These are phyloP conservation scores for Volvox africanus DNA, from an alignment of 139 green algal genomes.

Conservation along the genomic window DNA sequence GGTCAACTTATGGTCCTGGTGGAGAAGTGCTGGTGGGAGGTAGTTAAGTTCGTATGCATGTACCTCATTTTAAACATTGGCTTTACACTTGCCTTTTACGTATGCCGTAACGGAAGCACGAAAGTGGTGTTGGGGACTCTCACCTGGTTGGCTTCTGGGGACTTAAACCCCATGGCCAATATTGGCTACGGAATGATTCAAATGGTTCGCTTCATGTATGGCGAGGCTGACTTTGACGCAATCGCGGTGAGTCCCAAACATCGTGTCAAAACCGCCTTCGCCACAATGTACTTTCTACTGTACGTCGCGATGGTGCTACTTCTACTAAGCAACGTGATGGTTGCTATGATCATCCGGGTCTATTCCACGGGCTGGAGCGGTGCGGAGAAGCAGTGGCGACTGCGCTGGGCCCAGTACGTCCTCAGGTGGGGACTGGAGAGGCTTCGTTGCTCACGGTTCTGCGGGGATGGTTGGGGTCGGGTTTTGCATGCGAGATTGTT, in stretches of 20 bases:
- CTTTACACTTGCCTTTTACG: conserved; percentile 74
- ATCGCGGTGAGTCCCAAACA: conserved; percentile 38
- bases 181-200: conserved; percentile 49
- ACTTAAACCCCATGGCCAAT: conserved; percentile 19
- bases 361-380: background rate
- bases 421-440: conserved; percentile 26
- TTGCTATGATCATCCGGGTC: conserved; percentile 47
- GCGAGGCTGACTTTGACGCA: conserved; percentile 59
- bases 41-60: conserved; percentile 61
- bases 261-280: conserved; percentile 56
- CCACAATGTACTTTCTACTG: conserved; percentile 65
- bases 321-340: conserved; percentile 67
- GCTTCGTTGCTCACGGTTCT: no score
- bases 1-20: conserved; percentile 62
- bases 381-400: conserved; percentile 50
- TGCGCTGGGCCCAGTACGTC: conserved; percentile 63
- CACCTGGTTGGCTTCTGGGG: background rate
- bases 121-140: background rate
- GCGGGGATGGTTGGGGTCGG: background rate
- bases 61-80: conserved; percentile 68
- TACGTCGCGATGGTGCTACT: conserved; percentile 65
- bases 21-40: conserved; percentile 59
- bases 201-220: conserved; percentile 59
- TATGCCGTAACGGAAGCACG: conserved; percentile 51
- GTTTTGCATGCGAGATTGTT: no score